These are phyloP conservation scores for Aegilops speltoides DNA, from an alignment of 176 grass and related monocot genomes.

Conservation along the genomic window DNA sequence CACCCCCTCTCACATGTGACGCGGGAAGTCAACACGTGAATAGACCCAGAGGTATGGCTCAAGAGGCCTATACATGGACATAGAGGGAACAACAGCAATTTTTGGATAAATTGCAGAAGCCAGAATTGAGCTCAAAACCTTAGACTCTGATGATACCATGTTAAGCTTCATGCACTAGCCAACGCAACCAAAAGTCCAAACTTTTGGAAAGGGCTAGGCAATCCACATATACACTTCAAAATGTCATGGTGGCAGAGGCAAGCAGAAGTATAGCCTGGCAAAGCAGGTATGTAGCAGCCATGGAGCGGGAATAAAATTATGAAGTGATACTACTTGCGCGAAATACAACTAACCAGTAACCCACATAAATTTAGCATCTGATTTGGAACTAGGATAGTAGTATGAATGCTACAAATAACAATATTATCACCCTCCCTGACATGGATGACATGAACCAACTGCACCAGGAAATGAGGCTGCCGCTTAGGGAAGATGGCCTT, in stretches of 20 bases:
- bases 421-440: neutral
- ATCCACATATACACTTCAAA: too few species aligned
- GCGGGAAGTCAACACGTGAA: too few species aligned
- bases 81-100: too few species aligned
- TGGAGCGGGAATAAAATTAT: neutral
- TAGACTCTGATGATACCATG: too few species aligned
- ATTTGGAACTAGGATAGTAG: neutral
- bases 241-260: neutral
- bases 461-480: neutral
- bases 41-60: too few species aligned
- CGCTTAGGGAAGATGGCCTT: neutral
- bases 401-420: conserved; percentile 7
- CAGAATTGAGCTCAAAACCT: too few species aligned
- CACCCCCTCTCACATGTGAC: too few species aligned
- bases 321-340: neutral
- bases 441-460: conserved; percentile 6
- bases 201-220: too few species aligned
- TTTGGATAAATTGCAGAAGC: too few species aligned
- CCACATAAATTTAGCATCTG: conserved; percentile 25
- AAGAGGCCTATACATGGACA: too few species aligned
- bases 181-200: too few species aligned
- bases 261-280: neutral
- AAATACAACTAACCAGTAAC: conserved; percentile 10
- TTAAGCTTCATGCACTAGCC: too few species aligned
- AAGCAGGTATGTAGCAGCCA: neutral